Base-by-base conservation (phyloP, 1,139 yeast genomes). In the Saccharomyces hybrid region DNA sequence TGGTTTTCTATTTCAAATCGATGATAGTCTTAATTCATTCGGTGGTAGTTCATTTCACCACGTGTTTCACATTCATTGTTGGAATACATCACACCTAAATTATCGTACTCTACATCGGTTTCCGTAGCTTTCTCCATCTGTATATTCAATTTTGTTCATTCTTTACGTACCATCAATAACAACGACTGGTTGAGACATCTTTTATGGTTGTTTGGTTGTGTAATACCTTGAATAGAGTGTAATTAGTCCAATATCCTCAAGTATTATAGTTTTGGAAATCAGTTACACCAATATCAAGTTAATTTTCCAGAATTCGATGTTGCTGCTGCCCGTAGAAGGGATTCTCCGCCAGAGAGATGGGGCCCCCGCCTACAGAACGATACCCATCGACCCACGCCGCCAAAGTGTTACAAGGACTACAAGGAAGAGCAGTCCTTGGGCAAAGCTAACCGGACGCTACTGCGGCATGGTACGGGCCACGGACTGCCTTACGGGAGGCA, bases 181-280 rank as follows among this genome's bases (percentile, higher is more conserved):
- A 82, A 89, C 88, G 82, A 89, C 96, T 80, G 95, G 91, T 82
- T 88, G 44, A 81, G 93, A 86, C 96, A 88, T 88, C 75, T 77
- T 66, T 65, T 59, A 60, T 59, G 60, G 61, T 61, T 61, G 63
- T 61, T 60, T 61, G 60, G 51, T 55, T 53, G 46, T 47, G 23
- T 44, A 44, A 38, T 38, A 38, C 44, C 44, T 38, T 38, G 23
- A 9, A 4, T 5, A 13, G n/a, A 38, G 11, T 38, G 25, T 8
- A 38, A 5, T 38, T 0, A 16, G 44, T 34, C 7, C 25, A 16
- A 38, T 38, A 23, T 44, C 30, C 46, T 42, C 47, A 31, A 31
- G 30, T 49, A 42, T 44, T 23, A 47, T 16, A 47, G 34, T 20
- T 28, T 11, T 2, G 7, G 8, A 13, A 47, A 47, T 26, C 49